Conservation (phyloP, 1,284 basidiomycete genomes). For the Moesziomyces globuligerus region DNA sequence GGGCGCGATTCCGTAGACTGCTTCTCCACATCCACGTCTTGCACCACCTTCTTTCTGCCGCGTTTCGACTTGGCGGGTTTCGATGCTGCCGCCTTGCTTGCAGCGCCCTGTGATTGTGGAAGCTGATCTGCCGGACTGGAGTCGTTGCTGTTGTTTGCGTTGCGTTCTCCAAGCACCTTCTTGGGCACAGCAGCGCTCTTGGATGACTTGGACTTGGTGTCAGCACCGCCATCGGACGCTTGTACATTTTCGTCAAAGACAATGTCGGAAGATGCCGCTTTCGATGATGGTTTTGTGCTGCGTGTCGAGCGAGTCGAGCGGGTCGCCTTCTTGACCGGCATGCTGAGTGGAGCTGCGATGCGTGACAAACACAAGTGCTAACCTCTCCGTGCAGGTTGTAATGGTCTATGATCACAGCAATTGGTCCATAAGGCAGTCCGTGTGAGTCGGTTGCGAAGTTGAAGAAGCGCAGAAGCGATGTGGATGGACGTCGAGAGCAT, state of each 20-base stretch:
- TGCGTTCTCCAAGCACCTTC: constrained; percentile 37
- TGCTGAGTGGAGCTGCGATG: constrained; percentile 4
- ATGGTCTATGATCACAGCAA: too few relatives aligned
- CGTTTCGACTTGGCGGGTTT: constrained; percentile 21
- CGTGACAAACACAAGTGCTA: not conserved
- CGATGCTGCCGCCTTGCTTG: constrained; percentile 1
- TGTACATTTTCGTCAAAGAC: constrained; percentile 31
- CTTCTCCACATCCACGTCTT: not conserved
- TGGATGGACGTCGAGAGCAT: not conserved
- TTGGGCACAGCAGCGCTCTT: constrained; percentile 9
- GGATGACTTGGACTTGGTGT: constrained; percentile 11
- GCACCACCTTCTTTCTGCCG: constrained; percentile 3
- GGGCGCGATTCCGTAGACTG: constrained; percentile 7
- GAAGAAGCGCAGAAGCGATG: not conserved
- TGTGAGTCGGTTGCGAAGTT: too few relatives aligned
- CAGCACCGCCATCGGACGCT: not conserved
- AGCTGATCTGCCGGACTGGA: constrained; percentile 11
- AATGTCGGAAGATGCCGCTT: constrained; percentile 20
- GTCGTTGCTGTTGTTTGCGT: constrained; percentile 12
- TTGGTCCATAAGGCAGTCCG: too few relatives aligned
- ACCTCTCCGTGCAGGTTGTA: too few relatives aligned
- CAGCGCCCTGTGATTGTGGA: constrained; percentile 3
- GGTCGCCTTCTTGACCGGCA: constrained; percentile 40
- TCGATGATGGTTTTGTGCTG: constrained; percentile 33
- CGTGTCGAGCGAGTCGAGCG: constrained; percentile 31